Base-by-base conservation (phyloP, 2,329 filamentous ascomycete genomes). In the Bipolaris victoriae region DNA sequence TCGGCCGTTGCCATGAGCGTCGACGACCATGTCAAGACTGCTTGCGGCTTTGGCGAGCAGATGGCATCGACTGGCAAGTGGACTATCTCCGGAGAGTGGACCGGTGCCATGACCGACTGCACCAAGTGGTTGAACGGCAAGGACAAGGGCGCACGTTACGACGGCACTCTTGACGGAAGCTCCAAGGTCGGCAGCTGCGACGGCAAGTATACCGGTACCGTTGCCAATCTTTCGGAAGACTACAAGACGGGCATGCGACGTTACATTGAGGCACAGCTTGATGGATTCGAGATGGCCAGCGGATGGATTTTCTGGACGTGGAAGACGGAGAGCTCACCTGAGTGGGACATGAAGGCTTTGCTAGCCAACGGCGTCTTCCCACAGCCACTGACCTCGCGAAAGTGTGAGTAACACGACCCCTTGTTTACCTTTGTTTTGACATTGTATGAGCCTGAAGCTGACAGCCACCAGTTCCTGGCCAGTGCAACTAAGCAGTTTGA, bases 261-360 rank as follows among this genome's bases (percentile, higher is more conserved):
- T 29, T 82, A 78, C 64, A 81, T 82, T 63, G 76, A 78, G 61
- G 79, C 80, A 7, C 80, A 82, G 63, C 76, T 82, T 3, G 76
- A 79, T 36, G 80, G 77, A 0, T 82, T 74, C 52, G 80, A 82
- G 70, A 79, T 79, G 72, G 79, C 78, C 4, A 71, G 62, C 2
- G 80, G 80, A 1, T 82, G 80, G 80, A 79, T 82, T 63, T 82
- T 80, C 69, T 82, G 80, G 80, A 80, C 77, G 4, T 82, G 80
- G 80, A 81, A 81, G 74, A 82, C 79, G 1, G 80, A 82, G 65
- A 74, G 74, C 22, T 79, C 79, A 33, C 80, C 80, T 2, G 80
- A 81, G 61, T 82, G 80, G 80, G 77, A 82, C 54, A 81, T 82
- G 78, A 63, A 80, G 65, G 74, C 76, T 20, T 64, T 81, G 55